Conservation (phyloP, 2,329 filamentous ascomycete species). For the Colletotrichum siamense region DNA sequence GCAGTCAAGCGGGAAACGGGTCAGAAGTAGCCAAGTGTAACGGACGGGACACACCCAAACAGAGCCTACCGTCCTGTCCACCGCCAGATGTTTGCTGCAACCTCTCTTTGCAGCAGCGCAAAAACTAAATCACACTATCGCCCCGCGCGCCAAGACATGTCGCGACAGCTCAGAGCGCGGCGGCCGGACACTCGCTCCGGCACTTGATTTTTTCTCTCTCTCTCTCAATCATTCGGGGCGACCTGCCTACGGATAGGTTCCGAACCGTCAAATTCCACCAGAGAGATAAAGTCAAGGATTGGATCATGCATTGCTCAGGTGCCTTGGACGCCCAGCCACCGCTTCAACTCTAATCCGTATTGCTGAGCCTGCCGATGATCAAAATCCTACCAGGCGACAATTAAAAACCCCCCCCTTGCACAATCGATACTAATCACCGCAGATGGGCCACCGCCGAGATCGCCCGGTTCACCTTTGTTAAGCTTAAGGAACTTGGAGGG, state of each 20-base stretch:
- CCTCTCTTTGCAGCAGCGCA: neutral
- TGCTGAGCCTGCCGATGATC: neutral
- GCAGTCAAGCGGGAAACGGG: neutral
- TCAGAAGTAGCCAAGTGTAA: neutral
- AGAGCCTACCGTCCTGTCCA: neutral
- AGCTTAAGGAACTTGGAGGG: neutral
- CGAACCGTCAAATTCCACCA: neutral
- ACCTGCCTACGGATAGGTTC: neutral
- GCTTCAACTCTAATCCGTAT: neutral
- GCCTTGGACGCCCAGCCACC: neutral
- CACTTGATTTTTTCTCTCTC: neutral
- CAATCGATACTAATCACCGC: neutral
- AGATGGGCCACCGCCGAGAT: neutral
- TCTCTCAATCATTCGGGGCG: neutral
- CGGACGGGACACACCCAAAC: neutral
- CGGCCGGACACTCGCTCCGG: neutral
- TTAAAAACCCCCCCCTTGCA: neutral
- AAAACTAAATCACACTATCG: neutral
- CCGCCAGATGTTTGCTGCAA: neutral
- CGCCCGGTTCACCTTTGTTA: neutral
- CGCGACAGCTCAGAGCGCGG: neutral
- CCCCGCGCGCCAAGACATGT: slow-evolving; percentile 14
- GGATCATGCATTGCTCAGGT: neutral
- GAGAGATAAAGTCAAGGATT: neutral
- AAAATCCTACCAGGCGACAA: neutral